phyloP scores from a whole-genome alignment of 2,329 filamentous ascomycete genomes.

The Colletotrichum higginsianum region DNA sequence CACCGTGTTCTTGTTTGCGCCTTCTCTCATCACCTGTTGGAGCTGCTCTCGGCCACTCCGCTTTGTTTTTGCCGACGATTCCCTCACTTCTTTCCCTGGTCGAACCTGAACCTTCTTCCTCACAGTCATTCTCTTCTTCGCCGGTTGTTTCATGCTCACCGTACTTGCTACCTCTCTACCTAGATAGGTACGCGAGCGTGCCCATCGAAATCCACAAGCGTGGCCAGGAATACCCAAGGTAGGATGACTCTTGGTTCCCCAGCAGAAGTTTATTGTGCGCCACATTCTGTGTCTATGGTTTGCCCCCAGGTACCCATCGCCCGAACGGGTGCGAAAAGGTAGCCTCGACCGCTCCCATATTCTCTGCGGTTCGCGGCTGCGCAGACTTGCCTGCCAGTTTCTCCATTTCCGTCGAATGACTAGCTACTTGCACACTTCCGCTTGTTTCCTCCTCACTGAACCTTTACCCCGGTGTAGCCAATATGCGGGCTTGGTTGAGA shows the following conservation, averaged over 20 bases:
- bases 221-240: background rate
- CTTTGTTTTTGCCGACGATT: background rate
- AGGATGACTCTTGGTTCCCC: background rate
- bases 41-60: background rate
- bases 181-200: background rate
- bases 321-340: background rate
- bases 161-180: background rate
- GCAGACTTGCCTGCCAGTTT: background rate
- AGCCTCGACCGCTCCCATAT: background rate
- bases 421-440: too few species aligned
- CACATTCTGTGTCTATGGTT: background rate
- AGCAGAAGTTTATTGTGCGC: background rate
- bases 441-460: background rate
- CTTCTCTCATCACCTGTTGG: background rate
- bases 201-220: background rate
- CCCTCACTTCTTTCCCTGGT: background rate
- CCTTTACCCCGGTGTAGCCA: background rate
- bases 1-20: background rate
- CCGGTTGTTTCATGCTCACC: background rate
- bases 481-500: conserved; percentile 8
- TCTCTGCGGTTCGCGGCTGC: background rate
- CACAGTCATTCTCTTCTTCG: background rate
- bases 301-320: background rate
- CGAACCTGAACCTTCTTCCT: background rate
- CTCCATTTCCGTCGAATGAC: background rate